Conservation (phyloP, 768 basidiomycete species). For the Termitomyces bulborhizus region DNA sequence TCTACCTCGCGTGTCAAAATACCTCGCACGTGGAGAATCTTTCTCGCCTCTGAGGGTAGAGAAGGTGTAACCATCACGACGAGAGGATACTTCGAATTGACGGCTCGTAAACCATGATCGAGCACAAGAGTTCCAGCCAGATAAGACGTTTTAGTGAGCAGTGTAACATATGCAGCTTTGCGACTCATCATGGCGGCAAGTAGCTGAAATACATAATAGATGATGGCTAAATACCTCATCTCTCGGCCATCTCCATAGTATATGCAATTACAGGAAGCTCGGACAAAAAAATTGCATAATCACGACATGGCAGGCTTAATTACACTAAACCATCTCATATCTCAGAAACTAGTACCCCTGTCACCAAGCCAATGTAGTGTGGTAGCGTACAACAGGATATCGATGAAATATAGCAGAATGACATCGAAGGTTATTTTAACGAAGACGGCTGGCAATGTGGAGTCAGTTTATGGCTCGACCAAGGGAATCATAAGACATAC, state of each 20-base stretch:
- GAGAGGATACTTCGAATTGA: slow-evolving; percentile 65
- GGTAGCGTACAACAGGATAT: slow-evolving; percentile 10
- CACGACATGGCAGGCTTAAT: not conserved
- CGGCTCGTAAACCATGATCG: slow-evolving; percentile 44
- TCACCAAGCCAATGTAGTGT: slow-evolving; percentile 4
- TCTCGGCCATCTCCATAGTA: slow-evolving; percentile 15
- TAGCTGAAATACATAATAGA: not conserved
- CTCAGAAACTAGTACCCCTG: slow-evolving; percentile 3
- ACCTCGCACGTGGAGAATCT: slow-evolving; percentile 44
- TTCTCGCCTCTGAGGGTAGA: slow-evolving; percentile 43
- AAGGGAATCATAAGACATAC: slow-evolving; percentile 43
- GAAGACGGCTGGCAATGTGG: slow-evolving; percentile 26
- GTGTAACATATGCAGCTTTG: slow-evolving; percentile 64
- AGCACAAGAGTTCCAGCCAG: slow-evolving; percentile 60
- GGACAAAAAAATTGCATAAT: not conserved
- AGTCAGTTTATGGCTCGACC: not conserved
- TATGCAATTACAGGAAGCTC: not conserved
- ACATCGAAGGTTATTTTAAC: slow-evolving; percentile 20
- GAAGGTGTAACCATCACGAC: slow-evolving; percentile 69
- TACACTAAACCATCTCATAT: not conserved
- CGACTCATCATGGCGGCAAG: slow-evolving; percentile 29
- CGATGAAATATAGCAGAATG: slow-evolving; percentile 6
- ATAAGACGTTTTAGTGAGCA: slow-evolving; percentile 71
- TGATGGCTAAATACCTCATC: not conserved
- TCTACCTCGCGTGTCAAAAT: slow-evolving; percentile 59